phyloP scores from a whole-genome alignment of 1,284 basidiomycete genomes.

The Ganoderma sp. region DNA sequence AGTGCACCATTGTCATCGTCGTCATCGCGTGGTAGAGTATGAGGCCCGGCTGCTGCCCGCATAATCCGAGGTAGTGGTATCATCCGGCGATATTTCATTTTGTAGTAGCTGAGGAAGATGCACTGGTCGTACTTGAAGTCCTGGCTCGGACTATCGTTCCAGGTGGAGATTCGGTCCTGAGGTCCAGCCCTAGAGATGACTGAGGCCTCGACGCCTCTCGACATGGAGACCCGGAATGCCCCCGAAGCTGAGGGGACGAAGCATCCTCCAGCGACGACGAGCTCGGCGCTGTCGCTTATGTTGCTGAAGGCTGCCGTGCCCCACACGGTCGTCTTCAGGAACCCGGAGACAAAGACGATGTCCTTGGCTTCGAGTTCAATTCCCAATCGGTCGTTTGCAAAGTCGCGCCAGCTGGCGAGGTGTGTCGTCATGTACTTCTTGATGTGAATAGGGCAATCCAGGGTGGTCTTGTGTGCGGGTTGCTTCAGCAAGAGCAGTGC shows the following conservation, averaged over 20 bases:
- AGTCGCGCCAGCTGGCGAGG: constrained; percentile 14
- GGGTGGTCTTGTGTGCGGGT: constrained; percentile 3
- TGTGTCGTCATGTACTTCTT: constrained; percentile 10
- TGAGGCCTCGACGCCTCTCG: not conserved
- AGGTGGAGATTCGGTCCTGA: not conserved
- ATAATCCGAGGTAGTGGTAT: not conserved
- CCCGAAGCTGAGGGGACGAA: constrained; percentile 8
- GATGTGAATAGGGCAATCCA: constrained; percentile 9
- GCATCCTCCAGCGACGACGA: constrained; percentile 8
- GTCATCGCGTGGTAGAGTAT: not conserved
- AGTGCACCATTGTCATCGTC: not conserved
- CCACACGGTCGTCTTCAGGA: constrained; percentile 29
- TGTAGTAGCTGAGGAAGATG: constrained; percentile 20
- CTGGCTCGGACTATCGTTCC: not conserved
- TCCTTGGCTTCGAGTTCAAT: constrained; percentile 21
- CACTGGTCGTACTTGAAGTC: constrained; percentile 10
- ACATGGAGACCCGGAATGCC: constrained; percentile 8
- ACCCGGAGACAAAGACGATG: constrained; percentile 29
- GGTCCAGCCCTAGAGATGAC: constrained; percentile 9
- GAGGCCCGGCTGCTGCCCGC: constrained; percentile 9
- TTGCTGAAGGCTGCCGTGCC: constrained; percentile 18
- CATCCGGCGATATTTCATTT: constrained; percentile 10
- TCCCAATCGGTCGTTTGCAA: constrained; percentile 5
- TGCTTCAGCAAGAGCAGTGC: constrained; percentile 19
- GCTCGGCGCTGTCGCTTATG: not conserved